Conservation (phyloP, 2,329 filamentous ascomycete genomes). For the Fusarium graminum region DNA sequence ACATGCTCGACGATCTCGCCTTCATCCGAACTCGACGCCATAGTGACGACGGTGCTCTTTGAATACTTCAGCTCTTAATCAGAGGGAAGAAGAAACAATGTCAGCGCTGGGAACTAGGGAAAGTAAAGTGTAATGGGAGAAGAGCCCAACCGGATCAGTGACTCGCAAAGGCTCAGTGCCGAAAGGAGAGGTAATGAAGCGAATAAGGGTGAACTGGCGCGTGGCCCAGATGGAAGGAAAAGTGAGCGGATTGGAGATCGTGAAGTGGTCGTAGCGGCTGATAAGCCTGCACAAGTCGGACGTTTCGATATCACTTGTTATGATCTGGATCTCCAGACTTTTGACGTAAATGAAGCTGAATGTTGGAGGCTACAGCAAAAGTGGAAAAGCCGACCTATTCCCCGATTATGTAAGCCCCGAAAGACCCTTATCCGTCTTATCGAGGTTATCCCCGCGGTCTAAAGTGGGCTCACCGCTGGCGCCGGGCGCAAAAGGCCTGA, state of each 20-base stretch:
- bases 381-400: conserved; percentile 30
- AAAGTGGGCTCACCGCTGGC: conserved; percentile 35
- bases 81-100: conserved; percentile 48
- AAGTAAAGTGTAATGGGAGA: conserved; percentile 51
- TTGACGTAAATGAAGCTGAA: conserved; percentile 40
- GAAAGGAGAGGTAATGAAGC: conserved; percentile 40
- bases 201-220: conserved; percentile 22
- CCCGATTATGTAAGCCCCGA: conserved; percentile 46
- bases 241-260: conserved; percentile 7
- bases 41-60: conserved; percentile 48
- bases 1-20: conserved; percentile 86
- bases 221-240: conserved; percentile 18
- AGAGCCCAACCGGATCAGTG: conserved; percentile 60
- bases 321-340: conserved; percentile 35
- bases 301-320: conserved; percentile 20
- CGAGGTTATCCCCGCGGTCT: conserved; percentile 33
- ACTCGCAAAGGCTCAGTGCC: conserved; percentile 53
- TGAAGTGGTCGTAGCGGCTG: conserved; percentile 9
- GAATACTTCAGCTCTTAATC: conserved; percentile 39
- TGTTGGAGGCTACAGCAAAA: conserved; percentile 20
- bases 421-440: conserved; percentile 44
- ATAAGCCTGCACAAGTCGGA: conserved; percentile 14
- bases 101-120: conserved; percentile 54
- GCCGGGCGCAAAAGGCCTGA: conserved; percentile 31
- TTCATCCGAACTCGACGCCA: conserved; percentile 78